Evolutionary conservation across 1,139 yeast species (phyloP), one percentile per base, ranked within the genome.

Genomic region (Sugiyamaella grinbergsii): DNA sequence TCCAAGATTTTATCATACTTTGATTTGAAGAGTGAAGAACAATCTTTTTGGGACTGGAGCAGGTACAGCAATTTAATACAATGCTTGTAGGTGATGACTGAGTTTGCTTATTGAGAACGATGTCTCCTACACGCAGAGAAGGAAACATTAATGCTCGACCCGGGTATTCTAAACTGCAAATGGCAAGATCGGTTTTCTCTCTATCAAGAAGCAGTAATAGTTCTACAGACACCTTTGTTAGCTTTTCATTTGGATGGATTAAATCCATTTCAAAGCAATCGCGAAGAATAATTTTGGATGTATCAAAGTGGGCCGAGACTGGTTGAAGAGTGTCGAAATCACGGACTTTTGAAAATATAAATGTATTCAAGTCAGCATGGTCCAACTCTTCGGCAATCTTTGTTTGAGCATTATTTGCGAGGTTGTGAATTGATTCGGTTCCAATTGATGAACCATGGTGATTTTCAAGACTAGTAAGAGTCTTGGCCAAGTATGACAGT

Each of bases 101-200:
- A 2, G 44, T 44, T 5, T 29, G 28, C 7, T 31, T 19, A 45
- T 54, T 50, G 46, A 63, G 47, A 15, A 50, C 46, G 16, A 72
- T 54, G 41, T 71, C 73, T 16, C 65, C 64, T 5, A 54, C 51
- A 31, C 68, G 62, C 34, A 72, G 58, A 4, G 69, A 59, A 8
- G 70, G 68, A 54, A 71, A 72, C 43, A 72, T 51, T 37, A 72
- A 57, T 2, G 68, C 62, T 38, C 71, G 59, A 3, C 72, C 72
- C 3, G 71, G 59, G 38, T 65, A 60, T 42, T 67, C 67, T 13
- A 70, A 58, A 24, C 64, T 62, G 52, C 73, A 71, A 18, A 72
- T 53, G 1, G 70, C 74, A 20, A 72, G 53, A 26, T 68, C 57
- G 29, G 59, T 56, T 54, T 44, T 56, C 16, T 50, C 36, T 33